These are phyloP conservation scores for Talaromyces trachyspermus DNA, from an alignment of 495 filamentous ascomycete species.

Conservation along the genomic window DNA sequence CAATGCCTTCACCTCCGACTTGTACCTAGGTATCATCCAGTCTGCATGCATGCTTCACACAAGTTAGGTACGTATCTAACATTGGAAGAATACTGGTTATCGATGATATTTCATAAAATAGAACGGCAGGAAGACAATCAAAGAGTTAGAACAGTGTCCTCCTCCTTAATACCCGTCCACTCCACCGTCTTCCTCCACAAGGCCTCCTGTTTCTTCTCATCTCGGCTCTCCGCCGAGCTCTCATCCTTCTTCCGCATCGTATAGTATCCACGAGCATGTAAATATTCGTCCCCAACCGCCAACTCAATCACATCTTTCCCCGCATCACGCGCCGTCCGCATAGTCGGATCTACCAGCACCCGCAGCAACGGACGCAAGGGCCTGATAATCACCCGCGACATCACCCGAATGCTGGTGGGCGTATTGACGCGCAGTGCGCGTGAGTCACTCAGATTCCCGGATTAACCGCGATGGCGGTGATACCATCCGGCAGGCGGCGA, in stretches of 20 bases:
- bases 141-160: slow-evolving; percentile 2
- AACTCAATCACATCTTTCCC: slow-evolving; percentile 28
- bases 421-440: slow-evolving; percentile 37
- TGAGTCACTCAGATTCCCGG: slow-evolving; percentile 40
- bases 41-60: no score
- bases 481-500: slow-evolving; percentile 10
- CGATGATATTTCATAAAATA: no score
- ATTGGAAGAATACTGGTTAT: no score
- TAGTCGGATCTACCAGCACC: slow-evolving; percentile 22
- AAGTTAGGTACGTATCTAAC: no score
- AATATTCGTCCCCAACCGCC: slow-evolving; percentile 17
- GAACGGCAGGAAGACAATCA: no score
- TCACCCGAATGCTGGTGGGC: slow-evolving; percentile 19
- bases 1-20: no score
- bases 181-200: slow-evolving; percentile 37
- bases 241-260: slow-evolving; percentile 25
- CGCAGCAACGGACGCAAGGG: slow-evolving; percentile 28
- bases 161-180: slow-evolving; percentile 23
- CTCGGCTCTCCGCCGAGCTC: slow-evolving; percentile 30
- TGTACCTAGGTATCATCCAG: no score
- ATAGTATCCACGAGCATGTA: slow-evolving; percentile 33
- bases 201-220: slow-evolving; percentile 31
- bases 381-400: slow-evolving; percentile 22
- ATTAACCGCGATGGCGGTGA: slow-evolving; percentile 39
- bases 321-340: slow-evolving; percentile 28